Evolutionary conservation across 2,329 filamentous ascomycete species (phyloP), one percentile per base, ranked within the genome.

Genomic region (Onygenales sp.): DNA sequence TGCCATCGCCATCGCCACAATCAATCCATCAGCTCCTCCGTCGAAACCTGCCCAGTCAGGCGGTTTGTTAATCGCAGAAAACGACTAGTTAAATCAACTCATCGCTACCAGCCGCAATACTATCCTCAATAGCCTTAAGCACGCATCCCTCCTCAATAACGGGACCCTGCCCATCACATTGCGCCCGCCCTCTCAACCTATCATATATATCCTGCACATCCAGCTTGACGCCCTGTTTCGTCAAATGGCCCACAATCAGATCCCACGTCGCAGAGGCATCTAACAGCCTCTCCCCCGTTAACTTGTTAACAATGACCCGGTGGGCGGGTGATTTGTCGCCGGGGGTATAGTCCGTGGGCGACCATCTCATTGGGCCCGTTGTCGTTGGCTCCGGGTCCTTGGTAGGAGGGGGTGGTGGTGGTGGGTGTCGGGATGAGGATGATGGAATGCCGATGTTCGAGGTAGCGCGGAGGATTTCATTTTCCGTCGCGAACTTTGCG

Each of bases 381-480:
- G 79, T 78, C 8, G 74, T 72, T 10, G 78, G 75, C 21, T 69
- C 64, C 5, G 61, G 55, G 35, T 55, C 58, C 35, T 54, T 45
- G 17, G 42, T 46, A 31, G 47, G 43, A 21, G 35, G 31, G 36
- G 49, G n/a, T 27, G 53, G 21, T 21, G 31, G 60, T 55, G 38
- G 61, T 65, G 57, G 57, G 74, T 69, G 59, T 72, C 17, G 67
- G 59, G 66, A 66, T 59, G 71, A 70, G 58, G 73, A 74, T 45
- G 17, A 17, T 17, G 17, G 17, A 17, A 17, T 17, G 17, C 17
- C 17, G 17, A 58, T 66, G 57, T 59, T 74, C 6, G 85, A 84
- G 1, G 89, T 95, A 5, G 89, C 89, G 46, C 89, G 86, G 38
- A 97, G 76, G 52, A 96, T 91, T 71, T 96, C 88, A 68, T 96